Base-by-base conservation (phyloP, 228 moss, liverwort and hornwort species). In the Sphagnum magellanicum region DNA sequence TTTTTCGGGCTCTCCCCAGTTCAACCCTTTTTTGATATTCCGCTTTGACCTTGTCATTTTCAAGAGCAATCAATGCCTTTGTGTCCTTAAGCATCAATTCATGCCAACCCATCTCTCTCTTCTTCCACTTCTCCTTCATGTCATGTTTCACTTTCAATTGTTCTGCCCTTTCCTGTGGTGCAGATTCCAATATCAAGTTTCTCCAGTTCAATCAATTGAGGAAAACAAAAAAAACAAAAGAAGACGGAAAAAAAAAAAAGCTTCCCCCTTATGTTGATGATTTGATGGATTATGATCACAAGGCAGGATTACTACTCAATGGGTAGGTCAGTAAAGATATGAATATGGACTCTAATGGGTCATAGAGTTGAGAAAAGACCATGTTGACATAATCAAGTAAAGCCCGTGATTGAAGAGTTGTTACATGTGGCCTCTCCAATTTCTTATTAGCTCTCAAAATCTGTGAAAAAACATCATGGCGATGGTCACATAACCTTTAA, bases 401-500 rank as follows among this genome's bases (percentile, higher is more conserved):
- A 47, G 77, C 79, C 16, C 71, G 63, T 69, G 81, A 75, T 75
- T 82, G 79, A 75, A 85, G 77, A 0, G 51, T 59, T 53, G 73
- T 85, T 0, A 85, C 58, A 49, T 85, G 85, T 6, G 73, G 73
- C 8, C 16, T 32, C 60, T 82, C 71, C 4, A 85, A 16, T 11
- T 81, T 61, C 10, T 6, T 53, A 16, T 85, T 85, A 59, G 85
- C 85, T 66, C 77, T 85, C 8, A 68, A 55, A 66, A 85, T 85
- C 85, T 85, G 0, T 32, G 32, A 3, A 32, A 32, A 32, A 32
- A 32, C 32, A 32, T 32, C 32, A 32, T 32, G 32, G 3, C 3
- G 32, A 32, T 32, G 32, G 32, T 32, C 32, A 32, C 32, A 32
- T 2, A 32, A 32, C 32, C 32, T 32, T 32, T 2, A 32, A 32